Base-by-base conservation (phyloP, 129 eudicot genomes). In the Lactuca sativa region DNA sequence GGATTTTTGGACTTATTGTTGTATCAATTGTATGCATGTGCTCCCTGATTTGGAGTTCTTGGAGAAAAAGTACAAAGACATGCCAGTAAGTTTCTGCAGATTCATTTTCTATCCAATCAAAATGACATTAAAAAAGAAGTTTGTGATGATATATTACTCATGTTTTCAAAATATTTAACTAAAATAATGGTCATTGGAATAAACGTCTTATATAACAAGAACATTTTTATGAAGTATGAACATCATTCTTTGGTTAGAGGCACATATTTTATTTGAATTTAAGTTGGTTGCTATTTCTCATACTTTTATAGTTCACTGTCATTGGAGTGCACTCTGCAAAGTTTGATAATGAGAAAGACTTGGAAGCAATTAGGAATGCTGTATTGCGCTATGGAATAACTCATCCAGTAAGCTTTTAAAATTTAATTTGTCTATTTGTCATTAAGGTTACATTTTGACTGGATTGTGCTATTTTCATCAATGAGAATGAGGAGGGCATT, bases 1-100 rank as follows among this genome's bases (percentile, higher is more conserved):
- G 67, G 99, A 93, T 78, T 93, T 93, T 78, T 93, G 99, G 99
- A 93, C 99, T 70, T 93, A 93, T 66, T 93, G 99, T 58, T 93
- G 99, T 65, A 93, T 93, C 77, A 93, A 93, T 73, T 93, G 99
- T 71, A 93, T 93, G 97, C 99, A 93, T 72, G 99, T 93, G 58
- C 82, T 93, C 62, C 99, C 99, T 7, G 99, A 93, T 80, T 87
- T 93, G 17, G 97, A 90, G 85, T 93, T 81, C 67, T 71, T 93
- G 73, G 99, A 93, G 92, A 89, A 83, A 61, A 90, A 93, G 72
- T 93, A 93, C 66, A 93, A 87, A 78, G 97, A 90, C 74, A 81
- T 79, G 92, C 97, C 99, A 7, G 99, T 93, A 83, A 80, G 92
- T 51, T 77, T 59, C 68, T 72, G 37, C 49, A 30, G 43, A 57